phyloP scores from a whole-genome alignment of 2,329 filamentous ascomycete genomes.

The Trichoderma brevicompactum region DNA sequence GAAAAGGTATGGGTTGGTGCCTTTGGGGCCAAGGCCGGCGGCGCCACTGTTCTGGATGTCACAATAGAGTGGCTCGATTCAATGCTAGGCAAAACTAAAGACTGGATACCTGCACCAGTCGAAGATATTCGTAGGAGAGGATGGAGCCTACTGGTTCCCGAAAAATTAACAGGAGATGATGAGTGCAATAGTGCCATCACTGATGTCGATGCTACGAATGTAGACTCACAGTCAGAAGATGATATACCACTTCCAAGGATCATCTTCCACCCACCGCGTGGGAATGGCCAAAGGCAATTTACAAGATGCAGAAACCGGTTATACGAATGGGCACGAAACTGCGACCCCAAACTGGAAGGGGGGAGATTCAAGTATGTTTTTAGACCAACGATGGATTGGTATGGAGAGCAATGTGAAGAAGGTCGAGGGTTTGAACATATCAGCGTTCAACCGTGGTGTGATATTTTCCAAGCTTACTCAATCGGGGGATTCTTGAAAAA shows the following conservation, averaged over 20 bases:
- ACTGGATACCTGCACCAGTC: conserved; percentile 44
- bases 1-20: conserved; percentile 53
- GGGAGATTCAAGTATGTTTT: conserved; percentile 45
- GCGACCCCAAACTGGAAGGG: conserved; percentile 3
- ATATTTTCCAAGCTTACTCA: conserved; percentile 41
- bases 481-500: background rate
- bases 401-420: conserved; percentile 50
- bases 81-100: conserved; percentile 41
- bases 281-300: conserved; percentile 27
- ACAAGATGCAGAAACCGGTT: conserved; percentile 51
- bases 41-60: conserved; percentile 47
- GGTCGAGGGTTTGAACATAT: conserved; percentile 57
- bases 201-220: conserved; percentile 32
- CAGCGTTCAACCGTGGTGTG: conserved; percentile 49
- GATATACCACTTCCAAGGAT: conserved; percentile 38
- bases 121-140: conserved; percentile 40
- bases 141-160: conserved; percentile 44
- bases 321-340: conserved; percentile 43
- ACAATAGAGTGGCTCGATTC: conserved; percentile 46
- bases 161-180: conserved; percentile 14
- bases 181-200: background rate
- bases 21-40: conserved; percentile 34
- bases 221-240: conserved; percentile 31
- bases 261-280: conserved; percentile 54
- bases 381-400: conserved; percentile 57